Evolutionary conservation across 2,329 filamentous ascomycete species (phyloP).

Genomic region (Ceratocystis colombiana): DNA sequence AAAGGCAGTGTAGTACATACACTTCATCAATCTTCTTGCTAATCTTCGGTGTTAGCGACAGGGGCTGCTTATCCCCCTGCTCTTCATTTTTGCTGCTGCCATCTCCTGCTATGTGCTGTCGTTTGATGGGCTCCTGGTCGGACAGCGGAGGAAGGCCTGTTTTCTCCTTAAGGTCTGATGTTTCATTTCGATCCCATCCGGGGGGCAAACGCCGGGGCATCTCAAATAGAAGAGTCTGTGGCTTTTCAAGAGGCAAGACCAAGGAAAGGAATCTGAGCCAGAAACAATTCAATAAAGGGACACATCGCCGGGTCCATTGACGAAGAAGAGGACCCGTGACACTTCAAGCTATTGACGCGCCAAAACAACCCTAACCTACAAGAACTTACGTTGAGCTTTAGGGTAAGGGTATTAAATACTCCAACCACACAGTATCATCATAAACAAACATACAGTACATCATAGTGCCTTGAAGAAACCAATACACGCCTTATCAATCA

Average conservation of each 20-base stretch:
- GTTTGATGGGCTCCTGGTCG: not conserved
- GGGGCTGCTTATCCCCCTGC: not conserved
- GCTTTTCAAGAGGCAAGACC: not conserved
- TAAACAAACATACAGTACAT: no score
- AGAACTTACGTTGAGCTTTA: no score
- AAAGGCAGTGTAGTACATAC: not conserved
- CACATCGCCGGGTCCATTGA: no score
- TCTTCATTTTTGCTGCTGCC: not conserved
- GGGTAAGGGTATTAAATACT: no score
- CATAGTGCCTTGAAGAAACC: no score
- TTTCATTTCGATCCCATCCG: conserved; percentile 1
- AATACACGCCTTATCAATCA: no score
- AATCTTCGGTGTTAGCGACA: not conserved
- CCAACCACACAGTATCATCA: no score
- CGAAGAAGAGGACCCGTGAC: no score
- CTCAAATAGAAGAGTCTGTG: not conserved
- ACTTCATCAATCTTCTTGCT: conserved; percentile 10
- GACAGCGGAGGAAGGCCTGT: not conserved
- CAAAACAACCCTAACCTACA: no score
- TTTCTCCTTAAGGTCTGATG: not conserved
- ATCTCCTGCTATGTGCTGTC: not conserved
- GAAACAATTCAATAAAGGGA: no score
- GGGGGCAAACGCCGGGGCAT: conserved; percentile 7
- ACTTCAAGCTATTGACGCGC: no score
- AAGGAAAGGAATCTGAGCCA: not conserved